Base-by-base conservation (phyloP, 73 alveolate genomes). In the Paramecium octaurelia region DNA sequence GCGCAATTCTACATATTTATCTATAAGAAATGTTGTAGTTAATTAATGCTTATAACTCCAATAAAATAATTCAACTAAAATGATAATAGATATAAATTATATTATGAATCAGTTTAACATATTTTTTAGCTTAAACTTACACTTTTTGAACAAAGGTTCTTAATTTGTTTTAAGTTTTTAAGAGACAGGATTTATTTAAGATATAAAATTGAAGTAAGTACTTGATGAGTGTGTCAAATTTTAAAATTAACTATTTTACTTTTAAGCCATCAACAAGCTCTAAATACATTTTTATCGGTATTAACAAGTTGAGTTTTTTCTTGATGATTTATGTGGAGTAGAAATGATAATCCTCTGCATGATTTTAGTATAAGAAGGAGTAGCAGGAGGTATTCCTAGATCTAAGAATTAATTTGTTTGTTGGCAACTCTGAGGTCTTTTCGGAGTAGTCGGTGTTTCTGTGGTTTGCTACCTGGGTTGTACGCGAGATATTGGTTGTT, bases 231-330 rank as follows among this genome's bases (percentile, higher is more conserved):
- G 57, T 1, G 35, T 23, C 27, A 54, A 16, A 54, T 54, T 35
- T 20, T 43, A 36, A 10, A 36, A 36, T 21, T 73, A 73, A 36
- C 35, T 73, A 36, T 73, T 73, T 21, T 34, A 73, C 40, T 73
- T 73, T 38, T 73, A 9, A 34, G 91, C 43, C 20, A 31, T 16
- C 24, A 80, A 24, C 29, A 80, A 44, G 8, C 57, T 80, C 44
- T 80, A 40, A 2, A 80, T 0, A 48, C 91, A 80, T 23, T 38
- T 80, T 48, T 80, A 46, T 46, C 91, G n/a, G 27, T 80, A 80
- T 80, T 80, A 23, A 46, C 75, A 12, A 8, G 91, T 80, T 21
- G 91, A 80, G 48, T 80, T 80, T 42, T 80, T 80, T 10, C 91
- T 40, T 5, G 91, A 43, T 8, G 91, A 44, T 80, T 46, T 80